Evolutionary conservation across 2,329 filamentous ascomycete genomes (phyloP).

Genomic region (Paraphaeosphaeria minitans): DNA sequence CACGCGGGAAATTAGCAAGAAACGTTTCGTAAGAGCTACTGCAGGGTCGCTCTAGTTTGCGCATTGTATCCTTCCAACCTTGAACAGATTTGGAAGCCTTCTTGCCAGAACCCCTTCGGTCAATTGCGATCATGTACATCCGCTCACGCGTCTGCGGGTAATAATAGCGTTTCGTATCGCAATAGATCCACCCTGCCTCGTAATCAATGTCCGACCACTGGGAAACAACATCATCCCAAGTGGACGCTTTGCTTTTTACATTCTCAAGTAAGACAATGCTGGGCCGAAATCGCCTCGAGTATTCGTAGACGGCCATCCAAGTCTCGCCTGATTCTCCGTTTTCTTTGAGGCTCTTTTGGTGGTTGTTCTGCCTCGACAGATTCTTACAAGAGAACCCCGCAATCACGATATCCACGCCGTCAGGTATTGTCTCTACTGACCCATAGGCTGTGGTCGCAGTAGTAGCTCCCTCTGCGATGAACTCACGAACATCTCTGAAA

Average conservation of each 20-base stretch:
- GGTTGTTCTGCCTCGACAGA: constrained; percentile 69
- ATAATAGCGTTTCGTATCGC: constrained; percentile 75
- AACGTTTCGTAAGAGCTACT: constrained; percentile 68
- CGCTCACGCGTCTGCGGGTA: constrained; percentile 67
- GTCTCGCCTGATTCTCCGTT: constrained; percentile 70
- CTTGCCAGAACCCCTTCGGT: constrained; percentile 30
- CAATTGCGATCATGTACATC: constrained; percentile 55
- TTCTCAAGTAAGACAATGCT: constrained; percentile 75
- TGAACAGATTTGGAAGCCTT: constrained; percentile 17
- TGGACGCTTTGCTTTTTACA: constrained; percentile 57
- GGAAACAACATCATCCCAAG: constrained; percentile 61
- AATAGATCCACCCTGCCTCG: constrained; percentile 51
- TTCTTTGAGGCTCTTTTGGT: constrained; percentile 57
- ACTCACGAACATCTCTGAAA: constrained; percentile 53
- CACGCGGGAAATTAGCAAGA: constrained; percentile 60
- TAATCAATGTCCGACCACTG: constrained; percentile 62
- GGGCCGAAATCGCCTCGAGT: constrained; percentile 61
- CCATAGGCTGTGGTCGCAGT: constrained; percentile 69
- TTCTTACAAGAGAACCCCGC: constrained; percentile 79
- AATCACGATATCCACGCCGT: constrained; percentile 66
- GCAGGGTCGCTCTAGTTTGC: constrained; percentile 58
- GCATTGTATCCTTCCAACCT: constrained; percentile 55
- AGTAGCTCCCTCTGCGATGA: constrained; percentile 53
- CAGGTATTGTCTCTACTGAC: constrained; percentile 60
- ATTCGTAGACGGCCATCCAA: constrained; percentile 65